Conservation (phyloP, 2,329 filamentous ascomycete species). For the Aspergillus pseudoviridinutans region DNA sequence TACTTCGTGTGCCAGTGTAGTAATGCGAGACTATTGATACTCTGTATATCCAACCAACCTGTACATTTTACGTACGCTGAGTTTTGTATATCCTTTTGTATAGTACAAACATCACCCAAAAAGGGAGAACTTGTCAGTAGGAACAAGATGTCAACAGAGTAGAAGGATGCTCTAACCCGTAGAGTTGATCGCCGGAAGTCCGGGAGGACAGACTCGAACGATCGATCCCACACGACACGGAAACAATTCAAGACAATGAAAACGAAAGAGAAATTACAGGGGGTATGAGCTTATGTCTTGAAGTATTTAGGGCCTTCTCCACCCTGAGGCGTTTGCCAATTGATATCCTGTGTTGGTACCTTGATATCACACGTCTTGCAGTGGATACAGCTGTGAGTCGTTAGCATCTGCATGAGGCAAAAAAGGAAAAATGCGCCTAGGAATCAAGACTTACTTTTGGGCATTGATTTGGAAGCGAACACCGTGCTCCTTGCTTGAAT, state of each 20-base stretch:
- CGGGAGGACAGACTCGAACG: not conserved
- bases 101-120: not conserved
- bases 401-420: conserved; percentile 11
- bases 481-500: conserved; percentile 77
- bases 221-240: not conserved
- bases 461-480: conserved; percentile 97
- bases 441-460: conserved; percentile 71
- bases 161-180: not conserved
- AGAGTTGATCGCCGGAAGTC: not conserved
- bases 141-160: not conserved
- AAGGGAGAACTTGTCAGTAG: not conserved
- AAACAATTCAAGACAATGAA: not conserved
- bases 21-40: not conserved
- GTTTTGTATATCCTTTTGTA: not conserved
- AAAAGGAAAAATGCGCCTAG: not conserved
- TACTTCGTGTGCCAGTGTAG: not conserved
- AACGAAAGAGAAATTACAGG: not conserved
- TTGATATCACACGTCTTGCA: conserved; percentile 99
- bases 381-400: conserved; percentile 75
- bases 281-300: conserved; percentile 45
- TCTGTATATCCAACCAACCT: not conserved
- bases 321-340: conserved; percentile 92
- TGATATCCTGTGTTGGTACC: conserved; percentile 93
- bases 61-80: not conserved
- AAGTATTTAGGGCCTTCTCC: conserved; percentile 70